A percentile compares a stretch with the other conserved stretches of the same genome.
These are phyloP conservation scores for Silene coronaria DNA, from an alignment of 179 eudicot species.

Conservation along the genomic window DNA sequence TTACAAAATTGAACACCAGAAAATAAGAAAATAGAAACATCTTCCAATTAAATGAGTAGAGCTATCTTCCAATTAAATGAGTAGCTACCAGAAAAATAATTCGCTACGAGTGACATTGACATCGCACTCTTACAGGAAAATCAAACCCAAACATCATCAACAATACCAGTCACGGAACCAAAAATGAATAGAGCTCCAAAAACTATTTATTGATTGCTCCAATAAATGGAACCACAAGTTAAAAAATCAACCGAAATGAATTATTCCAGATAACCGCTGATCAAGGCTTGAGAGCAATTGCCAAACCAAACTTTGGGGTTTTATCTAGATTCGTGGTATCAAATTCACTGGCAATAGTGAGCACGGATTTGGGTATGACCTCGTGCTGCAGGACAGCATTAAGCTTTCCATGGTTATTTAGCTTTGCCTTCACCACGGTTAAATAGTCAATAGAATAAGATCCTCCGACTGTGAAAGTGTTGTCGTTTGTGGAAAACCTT, in stretches of 20 bases:
- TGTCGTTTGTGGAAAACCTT: constrained; percentile 85
- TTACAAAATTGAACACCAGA: no score
- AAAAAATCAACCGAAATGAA: constrained; percentile 10
- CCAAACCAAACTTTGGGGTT: constrained; percentile 78
- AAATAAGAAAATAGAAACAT: no score
- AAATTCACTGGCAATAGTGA: constrained; percentile 77
- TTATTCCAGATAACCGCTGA: constrained; percentile 1
- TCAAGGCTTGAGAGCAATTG: constrained; percentile 83
- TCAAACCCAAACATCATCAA: constrained; percentile 10
- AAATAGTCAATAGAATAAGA: constrained; percentile 48
- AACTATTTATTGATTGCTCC: constrained; percentile 43
- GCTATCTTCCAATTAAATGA: constrained; percentile 1
- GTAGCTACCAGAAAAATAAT: constrained; percentile 11
- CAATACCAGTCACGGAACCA: constrained; percentile 22
- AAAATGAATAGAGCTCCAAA: constrained; percentile 32
- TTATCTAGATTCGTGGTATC: constrained; percentile 85
- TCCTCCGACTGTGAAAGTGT: constrained; percentile 92
- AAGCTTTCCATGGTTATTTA: constrained; percentile 80
- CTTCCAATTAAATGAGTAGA: background rate
- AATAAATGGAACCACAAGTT: constrained; percentile 19
- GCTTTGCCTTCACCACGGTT: constrained; percentile 70
- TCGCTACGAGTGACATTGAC: constrained; percentile 1
- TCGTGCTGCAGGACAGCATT: constrained; percentile 78
- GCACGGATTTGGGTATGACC: constrained; percentile 62
- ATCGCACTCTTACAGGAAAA: background rate